These are phyloP conservation scores for Boeremia exigua DNA, from an alignment of 2,329 filamentous ascomycete species.

Conservation along the genomic window DNA sequence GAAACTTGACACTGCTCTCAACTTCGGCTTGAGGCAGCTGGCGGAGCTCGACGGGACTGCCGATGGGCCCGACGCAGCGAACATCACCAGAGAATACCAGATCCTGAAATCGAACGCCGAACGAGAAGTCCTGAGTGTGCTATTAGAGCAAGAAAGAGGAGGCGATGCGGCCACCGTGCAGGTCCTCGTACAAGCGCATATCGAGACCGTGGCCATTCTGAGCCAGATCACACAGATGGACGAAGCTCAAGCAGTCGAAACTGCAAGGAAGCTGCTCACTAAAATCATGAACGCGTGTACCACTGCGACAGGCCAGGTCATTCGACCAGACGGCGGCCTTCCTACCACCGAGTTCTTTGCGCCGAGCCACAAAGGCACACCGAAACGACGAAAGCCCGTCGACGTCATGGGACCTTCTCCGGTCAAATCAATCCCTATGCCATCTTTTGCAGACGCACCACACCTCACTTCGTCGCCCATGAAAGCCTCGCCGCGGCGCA, in stretches of 20 bases:
- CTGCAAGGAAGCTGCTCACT: slow-evolving; percentile 77
- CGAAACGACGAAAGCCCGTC: slow-evolving; percentile 69
- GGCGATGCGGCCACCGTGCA: slow-evolving; percentile 81
- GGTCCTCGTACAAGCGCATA: slow-evolving; percentile 84
- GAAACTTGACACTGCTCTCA: slow-evolving; percentile 82
- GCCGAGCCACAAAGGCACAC: slow-evolving; percentile 74
- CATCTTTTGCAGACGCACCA: slow-evolving; percentile 39
- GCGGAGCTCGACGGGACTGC: slow-evolving; percentile 69
- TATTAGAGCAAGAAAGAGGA: slow-evolving; percentile 83
- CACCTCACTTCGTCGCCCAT: slow-evolving; percentile 66
- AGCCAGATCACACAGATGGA: slow-evolving; percentile 81
- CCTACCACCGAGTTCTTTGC: slow-evolving; percentile 70
- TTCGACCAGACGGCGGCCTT: slow-evolving; percentile 83
- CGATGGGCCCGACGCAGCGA: slow-evolving; percentile 72
- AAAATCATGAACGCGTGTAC: slow-evolving; percentile 80
- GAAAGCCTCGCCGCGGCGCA: slow-evolving; percentile 80
- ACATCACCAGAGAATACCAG: slow-evolving; percentile 81
- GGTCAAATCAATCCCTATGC: slow-evolving; percentile 49
- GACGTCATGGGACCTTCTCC: slow-evolving; percentile 56
- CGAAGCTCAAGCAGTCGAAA: slow-evolving; percentile 80
- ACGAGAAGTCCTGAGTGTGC: slow-evolving; percentile 75
- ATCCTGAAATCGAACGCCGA: slow-evolving; percentile 83
- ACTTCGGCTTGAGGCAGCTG: slow-evolving; percentile 82
- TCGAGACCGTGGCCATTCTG: slow-evolving; percentile 86
- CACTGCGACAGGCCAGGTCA: slow-evolving; percentile 77